These are phyloP conservation scores for Punctularia strigosozonata DNA, from an alignment of 768 basidiomycete genomes.

Conservation along the genomic window DNA sequence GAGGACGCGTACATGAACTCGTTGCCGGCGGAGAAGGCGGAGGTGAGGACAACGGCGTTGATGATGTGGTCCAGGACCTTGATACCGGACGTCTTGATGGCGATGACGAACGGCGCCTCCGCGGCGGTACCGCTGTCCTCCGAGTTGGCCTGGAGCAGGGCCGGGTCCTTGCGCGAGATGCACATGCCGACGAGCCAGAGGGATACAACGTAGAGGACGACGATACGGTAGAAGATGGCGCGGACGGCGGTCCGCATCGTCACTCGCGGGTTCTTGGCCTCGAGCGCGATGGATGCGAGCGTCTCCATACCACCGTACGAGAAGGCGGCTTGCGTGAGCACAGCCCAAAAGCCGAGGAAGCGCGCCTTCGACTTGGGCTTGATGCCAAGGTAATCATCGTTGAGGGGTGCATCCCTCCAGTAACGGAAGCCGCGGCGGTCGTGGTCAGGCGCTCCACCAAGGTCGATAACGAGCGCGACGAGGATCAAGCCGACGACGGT, in stretches of 20 bases:
- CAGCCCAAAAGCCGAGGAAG: conserved; percentile 19
- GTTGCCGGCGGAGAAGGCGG: conserved; percentile 41
- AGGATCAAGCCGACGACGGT: conserved; percentile 29
- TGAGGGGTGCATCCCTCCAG: too few relatives aligned
- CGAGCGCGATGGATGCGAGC: conserved; percentile 26
- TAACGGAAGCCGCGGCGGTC: conserved; percentile 33
- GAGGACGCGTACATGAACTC: conserved; percentile 59
- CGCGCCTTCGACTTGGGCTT: conserved; percentile 22
- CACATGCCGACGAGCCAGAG: conserved; percentile 25
- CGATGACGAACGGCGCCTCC: conserved; percentile 28
- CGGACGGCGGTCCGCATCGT: conserved; percentile 26
- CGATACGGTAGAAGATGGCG: conserved; percentile 19
- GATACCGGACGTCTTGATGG: conserved; percentile 21
- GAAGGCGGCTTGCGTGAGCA: conserved; percentile 20
- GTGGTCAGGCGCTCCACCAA: conserved; percentile 36
- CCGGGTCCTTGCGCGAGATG: conserved; percentile 19
- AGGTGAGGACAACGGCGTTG: conserved; percentile 16
- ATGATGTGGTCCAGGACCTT: conserved; percentile 16
- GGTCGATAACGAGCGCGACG: conserved; percentile 37
- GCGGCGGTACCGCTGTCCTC: conserved; percentile 11
- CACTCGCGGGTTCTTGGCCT: conserved; percentile 27
- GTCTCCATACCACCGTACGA: conserved; percentile 34
- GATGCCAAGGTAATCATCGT: conserved; percentile 17
- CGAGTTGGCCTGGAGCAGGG: conserved; percentile 11
- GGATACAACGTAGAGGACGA: conserved; percentile 23